These are phyloP conservation scores for Pythium coloratum DNA, from an alignment of 352 stramenopile genomes.

Conservation along the genomic window DNA sequence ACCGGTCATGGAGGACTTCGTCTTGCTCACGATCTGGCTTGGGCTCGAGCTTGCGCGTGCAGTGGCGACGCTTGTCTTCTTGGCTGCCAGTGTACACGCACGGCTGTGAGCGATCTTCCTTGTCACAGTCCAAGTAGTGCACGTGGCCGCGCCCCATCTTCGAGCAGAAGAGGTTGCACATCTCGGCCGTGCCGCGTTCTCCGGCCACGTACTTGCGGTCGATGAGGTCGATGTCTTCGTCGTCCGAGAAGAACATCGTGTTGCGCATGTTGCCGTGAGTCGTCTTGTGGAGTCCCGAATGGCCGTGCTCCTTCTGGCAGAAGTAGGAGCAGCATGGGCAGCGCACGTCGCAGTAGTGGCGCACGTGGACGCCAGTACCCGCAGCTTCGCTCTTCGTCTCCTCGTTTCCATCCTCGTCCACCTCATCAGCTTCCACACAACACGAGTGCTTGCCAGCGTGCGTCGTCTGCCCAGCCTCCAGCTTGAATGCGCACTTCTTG, in stretches of 20 bases:
- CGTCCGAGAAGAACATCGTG: constrained; percentile 66
- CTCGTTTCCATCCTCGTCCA: constrained; percentile 15
- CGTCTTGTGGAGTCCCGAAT: constrained; percentile 56
- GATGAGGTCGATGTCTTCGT: constrained; percentile 61
- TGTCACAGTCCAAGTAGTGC: constrained; percentile 70
- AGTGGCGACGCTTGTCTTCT: constrained; percentile 69
- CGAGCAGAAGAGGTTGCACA: constrained; percentile 81
- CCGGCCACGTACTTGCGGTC: constrained; percentile 73
- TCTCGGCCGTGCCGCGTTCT: constrained; percentile 67
- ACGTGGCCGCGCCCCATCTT: constrained; percentile 80
- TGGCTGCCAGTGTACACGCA: constrained; percentile 55
- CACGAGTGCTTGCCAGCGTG: constrained; percentile 54
- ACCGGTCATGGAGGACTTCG: constrained; percentile 73
- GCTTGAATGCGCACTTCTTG: constrained; percentile 52
- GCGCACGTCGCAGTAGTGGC: constrained; percentile 71
- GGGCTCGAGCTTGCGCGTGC: constrained; percentile 50
- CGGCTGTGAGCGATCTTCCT: constrained; percentile 21
- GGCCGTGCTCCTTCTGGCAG: constrained; percentile 59
- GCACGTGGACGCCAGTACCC: constrained; percentile 5
- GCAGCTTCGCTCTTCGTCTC: background rate
- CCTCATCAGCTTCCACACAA: constrained; percentile 8
- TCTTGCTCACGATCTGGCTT: constrained; percentile 55
- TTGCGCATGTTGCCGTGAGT: constrained; percentile 84
- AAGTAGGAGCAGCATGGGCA: constrained; percentile 80
- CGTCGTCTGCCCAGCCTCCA: constrained; percentile 42